Conservation (phyloP, 2,329 filamentous ascomycete species). For the Amylocarpus encephaloides region DNA sequence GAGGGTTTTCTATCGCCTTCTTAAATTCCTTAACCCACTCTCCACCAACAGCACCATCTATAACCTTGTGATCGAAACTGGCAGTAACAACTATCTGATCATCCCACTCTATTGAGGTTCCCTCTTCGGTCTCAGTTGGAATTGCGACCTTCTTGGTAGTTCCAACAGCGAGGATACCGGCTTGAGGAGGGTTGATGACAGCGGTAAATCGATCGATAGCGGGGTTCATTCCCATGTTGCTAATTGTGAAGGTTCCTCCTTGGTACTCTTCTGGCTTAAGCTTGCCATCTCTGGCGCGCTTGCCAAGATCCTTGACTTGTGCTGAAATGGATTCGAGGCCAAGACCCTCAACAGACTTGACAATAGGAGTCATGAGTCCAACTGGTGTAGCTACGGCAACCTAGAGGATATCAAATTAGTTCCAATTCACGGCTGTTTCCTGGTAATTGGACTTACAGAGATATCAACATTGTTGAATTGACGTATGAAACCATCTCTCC, state of each 20-base stretch:
- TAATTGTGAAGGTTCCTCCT: conserved; percentile 97
- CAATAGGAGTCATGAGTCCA: conserved; percentile 95
- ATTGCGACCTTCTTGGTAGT: conserved; percentile 93
- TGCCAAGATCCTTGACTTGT: conserved; percentile 92
- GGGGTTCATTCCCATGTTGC: conserved; percentile 99
- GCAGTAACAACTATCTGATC: conserved; percentile 93
- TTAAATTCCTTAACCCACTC: conserved; percentile 98
- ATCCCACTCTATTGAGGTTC: conserved; percentile 76
- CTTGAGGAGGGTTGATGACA: conserved; percentile 98
- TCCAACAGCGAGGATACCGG: conserved; percentile 89
- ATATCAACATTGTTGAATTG: conserved; percentile 92
- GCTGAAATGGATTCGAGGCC: conserved; percentile 84
- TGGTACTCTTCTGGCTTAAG: conserved; percentile 99
- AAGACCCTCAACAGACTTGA: conserved; percentile 79
- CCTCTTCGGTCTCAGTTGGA: conserved; percentile 78
- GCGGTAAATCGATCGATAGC: conserved; percentile 96
- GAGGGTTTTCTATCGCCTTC: conserved; percentile 94
- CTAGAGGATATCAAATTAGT: conserved; percentile 11
- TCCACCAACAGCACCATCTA: conserved; percentile 91
- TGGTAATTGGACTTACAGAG: conserved; percentile 60
- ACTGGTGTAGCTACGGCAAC: conserved; percentile 63
- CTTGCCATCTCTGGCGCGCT: conserved; percentile 93
- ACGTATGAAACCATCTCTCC: conserved; percentile 84
- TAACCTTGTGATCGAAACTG: conserved; percentile 98
- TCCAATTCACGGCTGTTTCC: not conserved